A percentile compares a stretch with the other conserved stretches of the same genome.
Conservation (phyloP, 495 filamentous ascomycete species). For the Penicillium coffeae region DNA sequence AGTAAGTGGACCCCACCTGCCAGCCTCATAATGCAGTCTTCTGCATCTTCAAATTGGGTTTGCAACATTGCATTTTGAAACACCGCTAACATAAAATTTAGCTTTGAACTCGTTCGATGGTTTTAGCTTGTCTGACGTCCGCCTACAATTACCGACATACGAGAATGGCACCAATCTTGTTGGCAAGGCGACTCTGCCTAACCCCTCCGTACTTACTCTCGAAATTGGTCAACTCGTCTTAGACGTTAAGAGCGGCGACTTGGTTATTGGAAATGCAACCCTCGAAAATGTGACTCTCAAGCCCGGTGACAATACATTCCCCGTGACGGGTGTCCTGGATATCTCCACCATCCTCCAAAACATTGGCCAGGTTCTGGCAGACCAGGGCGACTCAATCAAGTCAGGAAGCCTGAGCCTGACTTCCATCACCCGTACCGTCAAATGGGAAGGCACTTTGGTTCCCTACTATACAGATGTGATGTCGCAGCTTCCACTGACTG, state of each 20-base stretch:
- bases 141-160: slow-evolving; percentile 16
- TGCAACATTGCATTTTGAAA: background rate
- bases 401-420: slow-evolving; percentile 31
- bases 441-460: slow-evolving; percentile 31
- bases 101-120: slow-evolving; percentile 28
- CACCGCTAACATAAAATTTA: slow-evolving; percentile 9
- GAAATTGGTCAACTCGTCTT: slow-evolving; percentile 36
- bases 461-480: slow-evolving; percentile 42
- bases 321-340: slow-evolving; percentile 42
- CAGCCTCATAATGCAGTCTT: background rate
- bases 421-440: slow-evolving; percentile 28
- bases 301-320: slow-evolving; percentile 56
- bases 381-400: slow-evolving; percentile 26
- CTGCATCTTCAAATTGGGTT: background rate
- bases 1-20: slow-evolving; percentile 18
- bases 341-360: slow-evolving; percentile 27
- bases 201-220: slow-evolving; percentile 35
- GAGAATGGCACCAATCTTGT: slow-evolving; percentile 32
- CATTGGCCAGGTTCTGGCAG: slow-evolving; percentile 22
- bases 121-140: slow-evolving; percentile 24
- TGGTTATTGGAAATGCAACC: slow-evolving; percentile 50
- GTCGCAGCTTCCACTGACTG: slow-evolving; percentile 30
- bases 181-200: slow-evolving; percentile 35
- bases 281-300: slow-evolving; percentile 54
- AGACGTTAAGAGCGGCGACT: slow-evolving; percentile 30